Base-by-base conservation (phyloP, 2,329 filamentous ascomycete genomes). In the Trichoderma harzianum region DNA sequence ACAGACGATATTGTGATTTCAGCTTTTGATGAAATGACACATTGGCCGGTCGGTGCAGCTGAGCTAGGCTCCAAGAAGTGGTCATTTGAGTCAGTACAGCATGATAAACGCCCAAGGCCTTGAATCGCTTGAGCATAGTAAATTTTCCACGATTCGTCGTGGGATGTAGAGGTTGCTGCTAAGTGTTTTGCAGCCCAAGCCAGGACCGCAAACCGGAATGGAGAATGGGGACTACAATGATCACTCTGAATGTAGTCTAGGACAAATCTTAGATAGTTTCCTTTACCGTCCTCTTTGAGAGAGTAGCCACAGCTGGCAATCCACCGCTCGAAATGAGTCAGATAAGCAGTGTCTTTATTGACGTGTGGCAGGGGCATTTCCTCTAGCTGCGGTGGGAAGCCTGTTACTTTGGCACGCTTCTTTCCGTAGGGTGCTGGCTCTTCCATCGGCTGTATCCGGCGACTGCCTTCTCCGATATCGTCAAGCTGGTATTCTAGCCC, bases 271-370 rank as follows among this genome's bases (percentile, higher is more conserved):
- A 70, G 67, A 51, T 63, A 64, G 28, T 70, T 70, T 24, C 34
- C 67, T 53, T 34, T 63, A n/a, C 67, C 67, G 26, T 70, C 67
- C 7, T 70, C 67, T 28, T 53, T 70, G 8, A 64, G 39, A 28
- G 67, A 70, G 39, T 70, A 70, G 26, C 21, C 28, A 24, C 36
- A 63, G 28, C 32, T 47, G 7, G n/a, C 62, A 24, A 70, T 70
- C 32, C 55, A 70, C 16, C 30, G 67, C 67, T 70, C 67, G 24
- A 43, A 70, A 36, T 64, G 67, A n/a, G 21, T 24, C 7, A 70
- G 24, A 34, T 67, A 57, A 21, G 24, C 28, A 32, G 47, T n/a
- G 18, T 67, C 64, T 5, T 57, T 14, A 32, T 67, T 34, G 24
- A 36, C 16, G 8, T 67, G 8, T 2, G 43, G 43, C 43, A 21